Conservation (phyloP, 1,284 basidiomycete genomes). For the Moesziomyces antarcticus region DNA sequence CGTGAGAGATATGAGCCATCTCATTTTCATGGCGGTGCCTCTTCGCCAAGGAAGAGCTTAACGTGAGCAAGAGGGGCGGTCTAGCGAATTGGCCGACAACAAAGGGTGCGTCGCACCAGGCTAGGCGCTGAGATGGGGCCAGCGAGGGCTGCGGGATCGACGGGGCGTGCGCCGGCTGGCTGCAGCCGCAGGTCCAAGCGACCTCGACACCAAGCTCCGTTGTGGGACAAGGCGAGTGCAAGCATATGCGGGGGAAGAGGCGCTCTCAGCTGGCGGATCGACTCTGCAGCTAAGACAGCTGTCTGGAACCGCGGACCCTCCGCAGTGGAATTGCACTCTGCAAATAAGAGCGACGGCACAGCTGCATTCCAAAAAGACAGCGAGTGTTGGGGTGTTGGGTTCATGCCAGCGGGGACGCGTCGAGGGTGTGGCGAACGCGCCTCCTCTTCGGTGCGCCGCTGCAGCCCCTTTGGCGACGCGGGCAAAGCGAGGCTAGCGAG, state of each 20-base stretch:
- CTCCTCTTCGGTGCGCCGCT: not conserved
- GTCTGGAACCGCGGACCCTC: too few relatives aligned
- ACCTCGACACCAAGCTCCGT: not conserved
- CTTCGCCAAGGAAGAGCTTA: not conserved
- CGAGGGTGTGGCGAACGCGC: not conserved
- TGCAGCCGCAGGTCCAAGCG: not conserved
- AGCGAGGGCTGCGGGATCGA: conserved; percentile 1
- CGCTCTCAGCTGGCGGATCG: not conserved
- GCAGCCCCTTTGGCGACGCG: not conserved
- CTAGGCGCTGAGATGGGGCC: not conserved
- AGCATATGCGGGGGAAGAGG: not conserved
- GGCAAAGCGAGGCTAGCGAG: not conserved
- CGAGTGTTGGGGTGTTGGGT: not conserved
- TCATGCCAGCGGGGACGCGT: not conserved
- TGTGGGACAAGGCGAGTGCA: not conserved
- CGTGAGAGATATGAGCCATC: not conserved
- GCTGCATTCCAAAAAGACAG: too few relatives aligned
- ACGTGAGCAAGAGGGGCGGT: too few relatives aligned
- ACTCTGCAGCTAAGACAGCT: not conserved
- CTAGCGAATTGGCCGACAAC: not conserved
- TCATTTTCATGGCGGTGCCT: not conserved
- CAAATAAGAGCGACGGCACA: too few relatives aligned
- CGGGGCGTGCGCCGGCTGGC: conserved; percentile 1
- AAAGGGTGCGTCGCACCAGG: not conserved
- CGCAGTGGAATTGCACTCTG: not conserved